Percentiles rank a stretch among this genome's conserved stretches.
Conservation (phyloP, 805 yeast genomes). For the Dipodascopsis uninucleata region DNA sequence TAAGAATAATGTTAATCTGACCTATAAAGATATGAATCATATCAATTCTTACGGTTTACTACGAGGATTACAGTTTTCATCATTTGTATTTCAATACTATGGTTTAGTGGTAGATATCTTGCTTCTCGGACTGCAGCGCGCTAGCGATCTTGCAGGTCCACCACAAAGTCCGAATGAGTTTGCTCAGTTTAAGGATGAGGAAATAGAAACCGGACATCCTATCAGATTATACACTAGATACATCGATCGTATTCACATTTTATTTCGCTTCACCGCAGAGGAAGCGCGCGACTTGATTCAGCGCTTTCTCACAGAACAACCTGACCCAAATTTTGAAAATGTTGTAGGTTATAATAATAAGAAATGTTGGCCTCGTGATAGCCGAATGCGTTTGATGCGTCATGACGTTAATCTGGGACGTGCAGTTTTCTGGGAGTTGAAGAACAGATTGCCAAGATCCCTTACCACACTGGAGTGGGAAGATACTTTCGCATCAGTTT, state of each 20-base stretch:
- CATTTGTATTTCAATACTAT: conserved; percentile 86
- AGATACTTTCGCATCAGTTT: conserved; percentile 78
- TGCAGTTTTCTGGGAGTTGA: conserved; percentile 88
- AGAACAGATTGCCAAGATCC: conserved; percentile 72
- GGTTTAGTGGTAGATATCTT: conserved; percentile 80
- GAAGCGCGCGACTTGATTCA: conserved; percentile 74
- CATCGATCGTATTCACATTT: conserved; percentile 73
- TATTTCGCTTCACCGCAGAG: conserved; percentile 68
- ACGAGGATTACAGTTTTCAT: conserved; percentile 84
- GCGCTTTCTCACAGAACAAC: conserved; percentile 75
- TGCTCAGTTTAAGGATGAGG: conserved; percentile 59
- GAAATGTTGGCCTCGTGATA: conserved; percentile 92
- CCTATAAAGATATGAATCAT: conserved; percentile 93
- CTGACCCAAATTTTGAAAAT: conserved; percentile 88
- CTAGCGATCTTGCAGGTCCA: conserved; percentile 80
- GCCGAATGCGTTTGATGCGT: conserved; percentile 84
- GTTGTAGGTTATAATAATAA: conserved; percentile 82
- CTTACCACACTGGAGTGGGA: conserved; percentile 74
- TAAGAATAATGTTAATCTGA: conserved; percentile 74
- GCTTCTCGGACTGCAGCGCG: conserved; percentile 80
- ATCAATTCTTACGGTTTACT: conserved; percentile 83
- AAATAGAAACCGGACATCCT: conserved; percentile 66
- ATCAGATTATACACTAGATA: conserved; percentile 78
- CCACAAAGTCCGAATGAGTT: conserved; percentile 65
- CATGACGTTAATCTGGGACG: conserved; percentile 89